These are phyloP conservation scores for Cryomyces antarcticus DNA, from an alignment of 495 filamentous ascomycete species.

Conservation along the genomic window DNA sequence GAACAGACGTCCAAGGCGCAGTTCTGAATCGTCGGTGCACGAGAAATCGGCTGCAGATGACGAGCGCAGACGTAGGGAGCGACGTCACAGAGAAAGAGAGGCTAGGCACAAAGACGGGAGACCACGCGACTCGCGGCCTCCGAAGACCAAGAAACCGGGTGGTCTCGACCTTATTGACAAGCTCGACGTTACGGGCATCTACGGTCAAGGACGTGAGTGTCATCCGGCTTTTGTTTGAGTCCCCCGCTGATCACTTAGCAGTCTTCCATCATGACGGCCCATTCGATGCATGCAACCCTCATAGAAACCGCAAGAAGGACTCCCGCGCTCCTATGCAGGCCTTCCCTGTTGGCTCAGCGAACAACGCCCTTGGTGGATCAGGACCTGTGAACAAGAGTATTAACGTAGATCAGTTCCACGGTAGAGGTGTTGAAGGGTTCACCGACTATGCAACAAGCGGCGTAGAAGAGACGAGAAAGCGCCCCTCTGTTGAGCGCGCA, in stretches of 20 bases:
- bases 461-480: conserved; percentile 22
- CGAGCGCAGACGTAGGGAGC: conserved; percentile 49
- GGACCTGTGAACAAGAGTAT: conserved; percentile 69
- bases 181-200: conserved; percentile 91
- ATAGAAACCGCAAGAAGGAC: conserved; percentile 72
- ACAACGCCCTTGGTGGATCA: conserved; percentile 77
- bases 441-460: conserved; percentile 37
- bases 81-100: conserved; percentile 48
- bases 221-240: background rate
- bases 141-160: conserved; percentile 31
- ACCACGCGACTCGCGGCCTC: conserved; percentile 23
- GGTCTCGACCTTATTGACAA: conserved; percentile 91
- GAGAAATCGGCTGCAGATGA: conserved; percentile 28
- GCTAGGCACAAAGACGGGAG: conserved; percentile 38
- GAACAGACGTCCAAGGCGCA: conserved; percentile 47
- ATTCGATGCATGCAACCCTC: conserved; percentile 92
- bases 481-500: conserved; percentile 18
- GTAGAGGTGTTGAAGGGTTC: conserved; percentile 64
- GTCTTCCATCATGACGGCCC: conserved; percentile 98
- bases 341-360: conserved; percentile 75
- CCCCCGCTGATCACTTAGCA: conserved; percentile 14
- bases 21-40: conserved; percentile 84
- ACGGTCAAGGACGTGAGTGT: conserved; percentile 74
- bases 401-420: conserved; percentile 67
- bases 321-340: conserved; percentile 87